Base-by-base conservation (phyloP, 352 stramenopile species). In the Globisporangium apiculatum region DNA sequence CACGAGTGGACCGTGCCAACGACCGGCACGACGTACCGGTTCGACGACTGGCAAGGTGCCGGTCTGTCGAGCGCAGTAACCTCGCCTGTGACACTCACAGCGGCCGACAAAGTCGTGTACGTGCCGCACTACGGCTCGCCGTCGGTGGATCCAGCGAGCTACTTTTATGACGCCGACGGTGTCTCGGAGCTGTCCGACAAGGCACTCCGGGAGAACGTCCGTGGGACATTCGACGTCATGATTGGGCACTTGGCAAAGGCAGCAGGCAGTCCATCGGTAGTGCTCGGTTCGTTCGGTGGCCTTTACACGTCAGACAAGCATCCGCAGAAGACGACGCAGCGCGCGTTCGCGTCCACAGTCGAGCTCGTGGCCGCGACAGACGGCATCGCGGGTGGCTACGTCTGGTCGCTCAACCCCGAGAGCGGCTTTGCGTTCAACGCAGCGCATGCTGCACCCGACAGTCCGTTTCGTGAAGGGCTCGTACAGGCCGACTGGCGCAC, bases 51-150 rank as follows among this genome's bases (percentile, higher is more conserved):
- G 76, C 50, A 83, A 45, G 79, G 79, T 24, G 75, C 73, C 12
- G 76, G 74, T 0, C 65, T 89, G 0, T 72, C 83, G 62, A 56
- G 67, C 3, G 73, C 68, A 17, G 62, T 66, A 11, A 64, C 71
- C n/a, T 65, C 73, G 24, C 67, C 73, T 1, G 49, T 87, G 10
- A 72, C 74, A 12, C 81, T 89, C 57, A 63, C 55, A 8, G 62
- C 73, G 8, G 47, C 67, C 7, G 65, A 86, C 59, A 91, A 91
- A 54, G 65, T 91, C n/a, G 82, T 91, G 6, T 91, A 83, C 51
- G 82, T 79, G 2, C 82, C 82, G 36, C 82, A 91, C 64, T 91
- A 87, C 58, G 83, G 86, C 66, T 87, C 75, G 4, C 75, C 81
- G 2, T 73, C 75, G 1, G 76, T 86, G 57, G 87, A 79, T 31